These are phyloP conservation scores for Dichotomopilus funicola DNA, from an alignment of 2,329 filamentous ascomycete species.

Conservation along the genomic window DNA sequence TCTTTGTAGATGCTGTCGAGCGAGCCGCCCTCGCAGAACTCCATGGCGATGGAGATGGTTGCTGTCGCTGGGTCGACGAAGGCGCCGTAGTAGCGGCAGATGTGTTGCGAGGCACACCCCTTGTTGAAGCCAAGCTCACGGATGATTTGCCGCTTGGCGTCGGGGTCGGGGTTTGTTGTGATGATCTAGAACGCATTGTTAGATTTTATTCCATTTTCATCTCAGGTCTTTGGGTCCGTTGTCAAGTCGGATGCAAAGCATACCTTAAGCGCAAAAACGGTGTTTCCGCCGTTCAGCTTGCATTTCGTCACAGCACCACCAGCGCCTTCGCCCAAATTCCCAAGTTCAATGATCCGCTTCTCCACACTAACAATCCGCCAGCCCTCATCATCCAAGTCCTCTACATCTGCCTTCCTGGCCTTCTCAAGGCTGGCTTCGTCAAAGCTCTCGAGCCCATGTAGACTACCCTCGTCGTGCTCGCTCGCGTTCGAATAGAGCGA, in stretches of 20 bases:
- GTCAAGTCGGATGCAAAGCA: constrained; percentile 15
- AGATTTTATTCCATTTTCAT: not conserved
- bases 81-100: constrained; percentile 94
- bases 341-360: constrained; percentile 79
- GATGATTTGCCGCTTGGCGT: constrained; percentile 97
- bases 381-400: constrained; percentile 88
- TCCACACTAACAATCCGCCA: constrained; percentile 92
- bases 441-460: constrained; percentile 69
- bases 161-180: constrained; percentile 94
- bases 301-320: constrained; percentile 92
- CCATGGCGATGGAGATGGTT: constrained; percentile 98
- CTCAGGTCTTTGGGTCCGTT: too few relatives aligned
- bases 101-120: constrained; percentile 89
- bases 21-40: constrained; percentile 95
- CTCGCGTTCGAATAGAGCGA: constrained; percentile 77
- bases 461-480: constrained; percentile 67
- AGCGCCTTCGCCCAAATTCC: constrained; percentile 86
- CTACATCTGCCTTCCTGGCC: constrained; percentile 78
- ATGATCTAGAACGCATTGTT: constrained; percentile 60
- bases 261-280: constrained; percentile 93
- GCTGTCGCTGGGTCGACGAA: constrained; percentile 95
- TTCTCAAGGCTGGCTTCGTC: constrained; percentile 77
- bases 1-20: constrained; percentile 96
- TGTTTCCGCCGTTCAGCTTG: constrained; percentile 83
- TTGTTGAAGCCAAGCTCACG: constrained; percentile 97